A percentile compares a stretch with the other conserved stretches of the same genome.
Evolutionary conservation across 2,329 filamentous ascomycete genomes (phyloP).

Genomic region (Coniochaeta hoffmannii): DNA sequence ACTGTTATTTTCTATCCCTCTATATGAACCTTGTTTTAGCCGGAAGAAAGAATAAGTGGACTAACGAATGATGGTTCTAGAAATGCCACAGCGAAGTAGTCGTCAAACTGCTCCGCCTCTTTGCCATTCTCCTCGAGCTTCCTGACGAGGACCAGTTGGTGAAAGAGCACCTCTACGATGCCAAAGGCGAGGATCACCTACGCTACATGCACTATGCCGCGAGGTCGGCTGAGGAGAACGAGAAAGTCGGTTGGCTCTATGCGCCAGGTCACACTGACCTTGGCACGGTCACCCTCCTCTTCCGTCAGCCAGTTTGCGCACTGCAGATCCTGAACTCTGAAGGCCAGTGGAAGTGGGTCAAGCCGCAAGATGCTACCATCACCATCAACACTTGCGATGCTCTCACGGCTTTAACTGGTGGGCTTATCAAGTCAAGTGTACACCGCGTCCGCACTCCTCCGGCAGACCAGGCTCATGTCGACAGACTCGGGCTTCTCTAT

Average conservation of each 20-base stretch:
- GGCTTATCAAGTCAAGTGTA: background rate
- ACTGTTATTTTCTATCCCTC: too few relatives aligned
- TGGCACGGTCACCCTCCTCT: slow-evolving; percentile 5
- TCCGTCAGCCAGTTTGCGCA: slow-evolving; percentile 7
- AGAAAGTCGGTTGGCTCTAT: too few relatives aligned
- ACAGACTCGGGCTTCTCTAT: background rate
- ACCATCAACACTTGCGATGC: slow-evolving; percentile 2
- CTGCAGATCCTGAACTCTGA: slow-evolving; percentile 6
- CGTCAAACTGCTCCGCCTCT: slow-evolving; percentile 39
- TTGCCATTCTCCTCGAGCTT: slow-evolving; percentile 51
- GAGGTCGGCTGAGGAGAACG: too few relatives aligned
- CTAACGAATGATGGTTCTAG: too few relatives aligned
- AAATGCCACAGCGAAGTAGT: too few relatives aligned
- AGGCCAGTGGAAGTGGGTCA: slow-evolving; percentile 6
- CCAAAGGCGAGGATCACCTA: slow-evolving; percentile 46
- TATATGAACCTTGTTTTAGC: too few relatives aligned
- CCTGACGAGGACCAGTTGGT: slow-evolving; percentile 49
- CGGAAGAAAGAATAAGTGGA: too few relatives aligned
- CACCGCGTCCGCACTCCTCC: background rate
- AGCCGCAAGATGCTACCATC: slow-evolving; percentile 2
- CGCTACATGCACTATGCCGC: slow-evolving; percentile 53
- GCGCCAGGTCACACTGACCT: slow-evolving; percentile 6
- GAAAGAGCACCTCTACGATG: slow-evolving; percentile 46
- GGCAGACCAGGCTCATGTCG: background rate
- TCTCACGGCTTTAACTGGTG: background rate